Evolutionary conservation across 805 yeast genomes (phyloP).

Genomic region (Metschnikowia anglica): DNA sequence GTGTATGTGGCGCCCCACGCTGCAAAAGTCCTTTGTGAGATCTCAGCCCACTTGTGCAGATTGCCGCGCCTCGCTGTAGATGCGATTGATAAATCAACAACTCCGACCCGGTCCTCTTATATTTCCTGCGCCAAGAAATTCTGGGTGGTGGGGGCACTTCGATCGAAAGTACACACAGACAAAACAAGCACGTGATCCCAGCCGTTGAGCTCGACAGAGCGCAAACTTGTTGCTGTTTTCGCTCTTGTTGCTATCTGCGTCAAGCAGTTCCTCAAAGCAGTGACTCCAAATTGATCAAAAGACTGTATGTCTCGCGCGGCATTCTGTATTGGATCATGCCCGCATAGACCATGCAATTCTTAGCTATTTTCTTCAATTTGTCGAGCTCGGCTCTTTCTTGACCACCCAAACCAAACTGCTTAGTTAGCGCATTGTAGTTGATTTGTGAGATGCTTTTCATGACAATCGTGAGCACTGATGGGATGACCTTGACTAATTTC

Average conservation of each 20-base stretch:
- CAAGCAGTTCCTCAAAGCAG: constrained; percentile 26
- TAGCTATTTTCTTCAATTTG: constrained; percentile 60
- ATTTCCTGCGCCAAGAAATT: too few relatives aligned
- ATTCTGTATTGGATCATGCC: constrained; percentile 92
- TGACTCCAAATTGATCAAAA: constrained; percentile 62
- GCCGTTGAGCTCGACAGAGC: too few relatives aligned
- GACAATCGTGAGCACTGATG: constrained; percentile 73
- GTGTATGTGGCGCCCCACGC: neutral
- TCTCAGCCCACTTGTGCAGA: neutral
- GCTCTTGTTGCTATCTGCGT: too few relatives aligned
- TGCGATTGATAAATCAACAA: neutral
- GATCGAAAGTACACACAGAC: too few relatives aligned
- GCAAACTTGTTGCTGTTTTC: too few relatives aligned
- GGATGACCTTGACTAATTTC: constrained; percentile 72
- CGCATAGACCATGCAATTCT: constrained; percentile 89
- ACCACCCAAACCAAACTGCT: constrained; percentile 44
- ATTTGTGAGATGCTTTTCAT: constrained; percentile 74
- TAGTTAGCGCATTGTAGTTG: constrained; percentile 44
- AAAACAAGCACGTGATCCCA: too few relatives aligned
- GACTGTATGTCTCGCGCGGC: constrained; percentile 81
- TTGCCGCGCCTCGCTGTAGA: neutral
- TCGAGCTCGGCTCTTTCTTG: constrained; percentile 52
- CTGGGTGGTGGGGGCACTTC: too few relatives aligned
- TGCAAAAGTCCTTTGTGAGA: neutral
- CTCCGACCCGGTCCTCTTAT: too few relatives aligned